Evolutionary conservation across 371 early-diverging fungal species (phyloP), one percentile per base, ranked within the genome.

Genomic region (Saksenaea vasiformis): DNA sequence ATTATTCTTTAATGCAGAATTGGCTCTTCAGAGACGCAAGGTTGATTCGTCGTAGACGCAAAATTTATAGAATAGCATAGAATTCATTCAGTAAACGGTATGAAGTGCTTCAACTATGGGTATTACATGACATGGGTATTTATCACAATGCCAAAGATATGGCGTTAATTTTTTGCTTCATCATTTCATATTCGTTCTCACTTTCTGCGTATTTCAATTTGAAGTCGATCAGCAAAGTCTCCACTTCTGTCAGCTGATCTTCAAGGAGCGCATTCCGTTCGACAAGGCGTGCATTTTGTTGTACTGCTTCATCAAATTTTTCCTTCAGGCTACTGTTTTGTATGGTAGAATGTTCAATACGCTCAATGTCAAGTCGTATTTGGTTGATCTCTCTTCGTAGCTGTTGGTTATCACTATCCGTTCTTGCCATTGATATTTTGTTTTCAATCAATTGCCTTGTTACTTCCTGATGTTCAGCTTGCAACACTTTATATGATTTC

Each of bases 141-240:
- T 4, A 31, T 31, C 31, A 31, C 31, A 4, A 7, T 7, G 7
- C 7, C 31, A 31, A 7, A 31, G 31, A 2, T 7, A 31, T 31
- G 13, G 80, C 83, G 13, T 77, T 76, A 53, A 86, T 70, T 61
- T 87, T 83, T 56, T 81, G 79, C 11, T 70, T 61, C 65, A 90
- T 62, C 4, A 61, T 55, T 41, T 85, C 87, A 37, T 87, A 70
- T 44, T 86, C 84, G 62, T 82, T 87, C 69, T 93, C 94, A 58
- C 81, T 80, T 67, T 92, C 89, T 7, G 89, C 92, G 58, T 86
- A 88, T 64, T 84, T 74, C 67, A 84, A 72, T 70, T 91, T 91
- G 43, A 84, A 80, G 64, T 81, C 85, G 9, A 87, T 76, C 58
- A 95, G 59, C 55, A 81, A 67, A 3, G 76, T 82, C 69, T 92